These are phyloP conservation scores for Phytophthora europaea DNA, from an alignment of 352 stramenopile genomes.

Conservation along the genomic window DNA sequence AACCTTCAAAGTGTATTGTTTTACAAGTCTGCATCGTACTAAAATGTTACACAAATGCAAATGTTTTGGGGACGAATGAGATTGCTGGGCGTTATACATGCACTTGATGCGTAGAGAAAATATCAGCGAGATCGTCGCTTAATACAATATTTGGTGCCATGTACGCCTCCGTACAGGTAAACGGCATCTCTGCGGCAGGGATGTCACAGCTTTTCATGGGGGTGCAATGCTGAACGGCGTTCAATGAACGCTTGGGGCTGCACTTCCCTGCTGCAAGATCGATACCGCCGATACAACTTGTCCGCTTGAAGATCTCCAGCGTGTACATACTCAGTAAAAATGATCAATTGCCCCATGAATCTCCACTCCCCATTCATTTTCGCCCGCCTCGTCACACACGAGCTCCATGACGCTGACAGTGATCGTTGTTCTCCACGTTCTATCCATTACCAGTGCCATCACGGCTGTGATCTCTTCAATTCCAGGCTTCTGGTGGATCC, in stretches of 20 bases:
- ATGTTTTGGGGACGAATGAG: too few relatives aligned
- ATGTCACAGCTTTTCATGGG: too few relatives aligned
- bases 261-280: too few relatives aligned
- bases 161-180: neutral
- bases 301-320: too few relatives aligned
- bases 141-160: neutral
- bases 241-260: too few relatives aligned
- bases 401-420: neutral
- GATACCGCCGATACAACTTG: too few relatives aligned
- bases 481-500: constrained; percentile 55
- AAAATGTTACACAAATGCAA: too few relatives aligned
- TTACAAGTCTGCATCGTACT: too few relatives aligned
- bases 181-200: too few relatives aligned
- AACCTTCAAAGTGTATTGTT: too few relatives aligned
- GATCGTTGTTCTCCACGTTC: constrained; percentile 19
- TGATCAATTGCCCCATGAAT: neutral
- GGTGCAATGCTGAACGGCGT: too few relatives aligned
- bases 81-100: neutral
- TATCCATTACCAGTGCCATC: constrained; percentile 58
- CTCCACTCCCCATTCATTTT: neutral
- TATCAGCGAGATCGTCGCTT: neutral
- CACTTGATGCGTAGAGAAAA: neutral
- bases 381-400: neutral
- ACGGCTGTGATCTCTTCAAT: constrained; percentile 66
- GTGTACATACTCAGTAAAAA: too few relatives aligned